Conservation (phyloP, 257 asterid genomes). For the Echites panduratus region DNA sequence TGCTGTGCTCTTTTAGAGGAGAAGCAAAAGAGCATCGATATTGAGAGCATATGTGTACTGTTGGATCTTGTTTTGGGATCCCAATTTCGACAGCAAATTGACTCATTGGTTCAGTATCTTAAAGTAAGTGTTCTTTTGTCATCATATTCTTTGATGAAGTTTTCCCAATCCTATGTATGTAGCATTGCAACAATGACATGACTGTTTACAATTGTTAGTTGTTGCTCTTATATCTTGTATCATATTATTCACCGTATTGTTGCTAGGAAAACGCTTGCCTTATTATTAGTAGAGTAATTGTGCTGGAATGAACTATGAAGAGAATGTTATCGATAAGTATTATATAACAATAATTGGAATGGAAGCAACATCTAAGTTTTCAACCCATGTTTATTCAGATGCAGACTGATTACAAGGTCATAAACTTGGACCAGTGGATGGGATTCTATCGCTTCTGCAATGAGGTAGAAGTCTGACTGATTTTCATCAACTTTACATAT, state of each 20-base stretch:
- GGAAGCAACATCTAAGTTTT: neutral
- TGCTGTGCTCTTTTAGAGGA: slow-evolving; percentile 51
- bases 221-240: neutral
- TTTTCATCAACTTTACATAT: slow-evolving; percentile 1
- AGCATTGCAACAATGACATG: neutral
- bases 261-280: neutral
- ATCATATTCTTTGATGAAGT: neutral
- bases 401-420: slow-evolving; percentile 72
- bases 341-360: neutral
- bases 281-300: neutral
- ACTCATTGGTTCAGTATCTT: slow-evolving; percentile 47
- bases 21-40: slow-evolving; percentile 81
- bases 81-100: slow-evolving; percentile 58
- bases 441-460: slow-evolving; percentile 74
- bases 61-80: slow-evolving; percentile 63
- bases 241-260: neutral
- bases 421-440: slow-evolving; percentile 94
- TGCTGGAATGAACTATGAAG: neutral
- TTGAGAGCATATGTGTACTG: slow-evolving; percentile 66
- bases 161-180: neutral
- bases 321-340: neutral
- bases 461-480: slow-evolving; percentile 45
- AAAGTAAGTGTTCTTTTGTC: slow-evolving; percentile 37
- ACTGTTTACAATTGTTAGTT: neutral
- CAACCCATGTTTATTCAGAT: slow-evolving; percentile 34